phyloP scores from a whole-genome alignment of 176 grass and related monocot species.

The Elymus sibiricus region DNA sequence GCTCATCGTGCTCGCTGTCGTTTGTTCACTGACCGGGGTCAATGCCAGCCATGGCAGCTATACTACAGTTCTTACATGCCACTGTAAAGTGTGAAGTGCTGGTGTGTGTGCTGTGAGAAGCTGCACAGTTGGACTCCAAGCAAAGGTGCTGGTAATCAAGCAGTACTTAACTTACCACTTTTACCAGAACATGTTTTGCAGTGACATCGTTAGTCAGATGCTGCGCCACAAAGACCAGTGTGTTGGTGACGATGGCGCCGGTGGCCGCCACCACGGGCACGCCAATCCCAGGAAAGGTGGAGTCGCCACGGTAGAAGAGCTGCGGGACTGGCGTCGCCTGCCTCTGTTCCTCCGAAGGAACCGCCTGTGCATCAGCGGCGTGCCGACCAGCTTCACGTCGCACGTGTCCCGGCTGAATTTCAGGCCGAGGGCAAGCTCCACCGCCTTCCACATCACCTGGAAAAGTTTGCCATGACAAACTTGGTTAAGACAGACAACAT shows the following conservation, averaged over 20 bases:
- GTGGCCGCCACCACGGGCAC: slow-evolving; percentile 83
- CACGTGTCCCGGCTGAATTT: slow-evolving; percentile 73
- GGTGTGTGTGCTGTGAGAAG: slow-evolving; percentile 30
- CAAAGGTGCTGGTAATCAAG: not conserved
- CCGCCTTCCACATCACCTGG: slow-evolving; percentile 90
- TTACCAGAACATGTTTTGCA: not conserved
- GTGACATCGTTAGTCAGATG: slow-evolving; percentile 54
- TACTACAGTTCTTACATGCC: not conserved
- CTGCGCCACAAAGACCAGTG: slow-evolving; percentile 63
- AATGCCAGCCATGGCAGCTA: not conserved
- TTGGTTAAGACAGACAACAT: slow-evolving; percentile 5
- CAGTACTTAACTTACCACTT: no score
- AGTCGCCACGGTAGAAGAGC: slow-evolving; percentile 90
- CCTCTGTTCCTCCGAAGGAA: slow-evolving; percentile 83
- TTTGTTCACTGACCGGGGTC: slow-evolving; percentile 31
- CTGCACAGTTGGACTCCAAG: slow-evolving; percentile 34
- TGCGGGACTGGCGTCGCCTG: slow-evolving; percentile 77
- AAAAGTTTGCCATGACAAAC: not conserved
- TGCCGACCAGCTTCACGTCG: slow-evolving; percentile 72
- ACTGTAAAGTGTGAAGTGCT: slow-evolving; percentile 30
- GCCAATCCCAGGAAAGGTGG: slow-evolving; percentile 90
- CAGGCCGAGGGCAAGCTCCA: slow-evolving; percentile 68
- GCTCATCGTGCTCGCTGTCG: not conserved
- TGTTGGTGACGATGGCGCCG: slow-evolving; percentile 83
- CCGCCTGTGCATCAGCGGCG: slow-evolving; percentile 65